Evolutionary conservation across 225 moss, liverwort and hornwort genomes (phyloP), one percentile per base, ranked within the genome.

Genomic region (Ulota crispa): DNA sequence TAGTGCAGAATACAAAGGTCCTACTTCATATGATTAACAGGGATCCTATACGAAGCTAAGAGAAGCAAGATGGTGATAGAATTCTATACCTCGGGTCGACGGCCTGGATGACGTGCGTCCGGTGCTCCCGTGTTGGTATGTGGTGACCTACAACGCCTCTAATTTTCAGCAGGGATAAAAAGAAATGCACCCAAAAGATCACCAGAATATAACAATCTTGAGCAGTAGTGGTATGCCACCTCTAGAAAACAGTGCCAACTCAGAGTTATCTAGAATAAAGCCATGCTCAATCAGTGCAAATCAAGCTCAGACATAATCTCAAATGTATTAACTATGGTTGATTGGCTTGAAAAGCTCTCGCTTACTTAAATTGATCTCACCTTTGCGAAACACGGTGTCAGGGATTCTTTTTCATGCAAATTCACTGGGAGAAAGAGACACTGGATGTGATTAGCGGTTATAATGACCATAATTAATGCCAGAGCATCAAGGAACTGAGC

Each of bases 91-190:
- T 91, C 91, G 15, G 91, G 91, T 72, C 89, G 88, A 67, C 91
- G 91, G 68, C 89, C 87, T 36, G 83, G 59, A 47, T 86, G 91
- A 79, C 91, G 89, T 57, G 85, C 78, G 68, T 91, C 91, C 65
- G 77, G 78, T 52, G 83, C 75, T 60, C 87, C 91, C 24, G 87
- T 36, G 27, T 70, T 91, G 31, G 66, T 28, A 43, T 91, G 88
- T 20, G 83, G 82, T 32, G 83, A 85, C 76, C 91, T 91, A 76
- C 76, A 86, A n/a, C 82, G 81, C 16, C 54, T 70, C 73, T 5
- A 56, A 67, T 23, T 30, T 23, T 85, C 68, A 76, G 78, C 54
- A 80, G 11, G 21, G 42, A 8, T 59, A 53, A 72, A 66, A 69
- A 47, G 52, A 70, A 55, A 32, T 53, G 34, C 59, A 68, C 24